These are phyloP conservation scores for Penicillium canariense DNA, from an alignment of 495 filamentous ascomycete species.

Conservation along the genomic window DNA sequence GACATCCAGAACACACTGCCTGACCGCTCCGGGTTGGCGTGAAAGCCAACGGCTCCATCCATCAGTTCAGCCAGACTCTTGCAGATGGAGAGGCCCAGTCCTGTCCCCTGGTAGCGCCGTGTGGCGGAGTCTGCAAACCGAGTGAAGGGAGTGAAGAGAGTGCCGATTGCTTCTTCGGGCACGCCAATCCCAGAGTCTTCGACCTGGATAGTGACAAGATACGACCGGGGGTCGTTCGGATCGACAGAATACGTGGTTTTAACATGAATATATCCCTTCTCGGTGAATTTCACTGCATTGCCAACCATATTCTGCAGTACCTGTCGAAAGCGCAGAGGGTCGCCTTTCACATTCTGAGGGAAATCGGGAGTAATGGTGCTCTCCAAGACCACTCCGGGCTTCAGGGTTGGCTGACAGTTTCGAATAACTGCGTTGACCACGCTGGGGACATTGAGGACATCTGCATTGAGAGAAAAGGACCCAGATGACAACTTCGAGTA, in stretches of 20 bases:
- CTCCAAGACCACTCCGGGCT: constrained; percentile 56
- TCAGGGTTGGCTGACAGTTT: constrained; percentile 51
- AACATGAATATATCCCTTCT: constrained; percentile 62
- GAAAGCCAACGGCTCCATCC: constrained; percentile 68
- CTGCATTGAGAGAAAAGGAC: constrained; percentile 71
- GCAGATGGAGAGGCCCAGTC: constrained; percentile 76
- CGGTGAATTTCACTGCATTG: constrained; percentile 88
- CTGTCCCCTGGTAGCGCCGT: constrained; percentile 76
- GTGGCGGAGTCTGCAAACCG: constrained; percentile 80
- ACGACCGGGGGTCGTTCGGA: constrained; percentile 39
- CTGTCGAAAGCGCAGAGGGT: constrained; percentile 76
- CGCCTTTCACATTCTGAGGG: constrained; percentile 51
- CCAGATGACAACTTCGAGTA: constrained; percentile 86
- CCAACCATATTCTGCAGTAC: constrained; percentile 83
- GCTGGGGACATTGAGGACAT: constrained; percentile 65
- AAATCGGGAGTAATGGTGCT: constrained; percentile 49
- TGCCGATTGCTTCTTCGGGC: constrained; percentile 66
- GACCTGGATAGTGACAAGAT: constrained; percentile 53
- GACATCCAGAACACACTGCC: constrained; percentile 64
- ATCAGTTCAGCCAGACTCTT: constrained; percentile 80
- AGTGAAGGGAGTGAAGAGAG: constrained; percentile 81
- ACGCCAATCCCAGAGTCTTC: constrained; percentile 86
- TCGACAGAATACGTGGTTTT: constrained; percentile 51
- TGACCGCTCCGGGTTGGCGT: constrained; percentile 47
- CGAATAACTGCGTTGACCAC: constrained; percentile 55